Conservation (phyloP, 1,139 yeast species). For the Yamadazyma trypodendri region DNA sequence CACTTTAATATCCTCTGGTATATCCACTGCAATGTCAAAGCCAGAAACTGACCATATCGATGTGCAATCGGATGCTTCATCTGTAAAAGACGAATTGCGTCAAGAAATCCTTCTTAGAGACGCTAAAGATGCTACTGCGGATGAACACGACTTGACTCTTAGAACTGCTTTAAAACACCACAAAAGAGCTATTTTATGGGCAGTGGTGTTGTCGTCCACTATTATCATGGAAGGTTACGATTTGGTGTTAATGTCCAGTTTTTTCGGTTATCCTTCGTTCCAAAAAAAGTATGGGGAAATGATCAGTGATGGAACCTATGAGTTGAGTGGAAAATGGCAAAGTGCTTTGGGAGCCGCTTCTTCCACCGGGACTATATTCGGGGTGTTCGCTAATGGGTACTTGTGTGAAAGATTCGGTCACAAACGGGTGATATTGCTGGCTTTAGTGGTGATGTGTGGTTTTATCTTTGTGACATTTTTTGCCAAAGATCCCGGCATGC, state of each 20-base stretch:
- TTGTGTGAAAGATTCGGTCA: constrained; percentile 42
- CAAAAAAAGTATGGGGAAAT: constrained; percentile 34
- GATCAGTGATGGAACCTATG: constrained; percentile 27
- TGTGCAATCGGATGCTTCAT: constrained; percentile 5
- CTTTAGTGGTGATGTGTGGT: constrained; percentile 26
- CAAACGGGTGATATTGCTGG: constrained; percentile 30
- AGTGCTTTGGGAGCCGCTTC: constrained; percentile 36
- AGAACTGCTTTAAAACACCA: constrained; percentile 15
- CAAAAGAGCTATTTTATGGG: constrained; percentile 45
- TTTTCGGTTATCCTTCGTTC: constrained; percentile 45
- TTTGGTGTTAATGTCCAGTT: constrained; percentile 32
- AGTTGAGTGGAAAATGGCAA: constrained; percentile 45
- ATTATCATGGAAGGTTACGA: constrained; percentile 53
- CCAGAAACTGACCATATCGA: constrained; percentile 8
- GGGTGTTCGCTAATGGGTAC: constrained; percentile 36
- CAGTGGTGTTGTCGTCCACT: constrained; percentile 37
- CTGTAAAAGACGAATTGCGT: constrained; percentile 5
- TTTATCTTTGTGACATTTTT: constrained; percentile 44
- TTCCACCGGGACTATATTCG: constrained; percentile 36
- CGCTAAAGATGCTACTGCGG: constrained; percentile 19
- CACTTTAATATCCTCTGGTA: background rate
- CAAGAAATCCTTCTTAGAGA: constrained; percentile 4
- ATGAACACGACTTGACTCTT: constrained; percentile 19
- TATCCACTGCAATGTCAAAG: constrained; percentile 1
- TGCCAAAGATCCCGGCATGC: constrained; percentile 31